Base-by-base conservation (phyloP, 1,284 basidiomycete species). In the Entoloma clypeatum region DNA sequence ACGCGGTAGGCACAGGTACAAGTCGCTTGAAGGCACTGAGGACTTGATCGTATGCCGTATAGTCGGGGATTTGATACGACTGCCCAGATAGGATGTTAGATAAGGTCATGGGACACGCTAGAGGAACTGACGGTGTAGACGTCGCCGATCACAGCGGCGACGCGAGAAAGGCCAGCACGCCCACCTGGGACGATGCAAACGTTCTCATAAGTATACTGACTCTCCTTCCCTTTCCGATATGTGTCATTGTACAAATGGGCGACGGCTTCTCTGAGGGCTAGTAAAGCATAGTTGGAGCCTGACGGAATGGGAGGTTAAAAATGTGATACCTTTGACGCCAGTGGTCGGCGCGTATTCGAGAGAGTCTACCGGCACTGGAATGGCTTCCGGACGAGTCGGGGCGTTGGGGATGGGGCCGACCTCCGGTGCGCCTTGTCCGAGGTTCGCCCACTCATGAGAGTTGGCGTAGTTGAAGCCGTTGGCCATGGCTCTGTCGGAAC, bases 311-410 rank as follows among this genome's bases (percentile, higher is more conserved):
- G 9, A 17, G 7, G 31, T 21, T 35, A 35, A 41, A 36, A 37
- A 39, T 31, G 17, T 26, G 13, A 11, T 52, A 85, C 85, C 77
- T 71, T 86, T 92, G 33, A 93, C 83, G 38, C 93, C 93, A 1
- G 91, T 90, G 2, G 92, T 95, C 0, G 94, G 92, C 1, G 90
- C 93, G 56, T 96, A 96, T 64, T 95, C 91, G 55, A 93, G 73
- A 27, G 89, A 85, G 58, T 90, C 87, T 16, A 77, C 57, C 18
- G 82, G 79, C 36, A 86, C 57, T 22, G 72, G 63, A 43, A 95
- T 74, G 35, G 69, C 68, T 3, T 72, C 71, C 1, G 85, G 84
- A 26, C 90, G 80, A 16, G 74, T 63, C 0, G 79, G 75, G 2
- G 83, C 86, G 36, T 80, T 77, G 2, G 88, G 88, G 45, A 97